Evolutionary conservation across 2,329 filamentous ascomycete genomes (phyloP).

Genomic region (Penicillium sp.): DNA sequence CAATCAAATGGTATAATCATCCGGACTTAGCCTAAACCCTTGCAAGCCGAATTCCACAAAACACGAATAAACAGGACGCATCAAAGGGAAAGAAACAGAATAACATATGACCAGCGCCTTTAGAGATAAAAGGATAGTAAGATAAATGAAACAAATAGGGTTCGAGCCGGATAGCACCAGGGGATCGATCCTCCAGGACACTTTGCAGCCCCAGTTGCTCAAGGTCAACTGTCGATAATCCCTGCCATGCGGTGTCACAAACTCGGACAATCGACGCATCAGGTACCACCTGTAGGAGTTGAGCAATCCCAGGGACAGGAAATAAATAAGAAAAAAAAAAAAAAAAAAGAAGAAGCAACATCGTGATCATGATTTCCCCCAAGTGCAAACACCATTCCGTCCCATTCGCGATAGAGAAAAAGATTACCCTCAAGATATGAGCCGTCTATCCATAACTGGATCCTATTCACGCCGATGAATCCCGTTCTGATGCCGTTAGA

Average conservation of each 20-base stretch:
- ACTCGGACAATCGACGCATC: slow-evolving; percentile 2
- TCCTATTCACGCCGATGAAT: slow-evolving; percentile 19
- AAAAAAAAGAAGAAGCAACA: slow-evolving; percentile 15
- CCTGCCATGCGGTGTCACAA: slow-evolving; percentile 7
- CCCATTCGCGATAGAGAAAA: slow-evolving; percentile 21
- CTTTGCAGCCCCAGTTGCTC: neutral
- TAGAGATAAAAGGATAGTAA: slow-evolving; percentile 18
- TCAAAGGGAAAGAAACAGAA: neutral
- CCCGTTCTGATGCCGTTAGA: slow-evolving; percentile 5
- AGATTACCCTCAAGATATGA: slow-evolving; percentile 22
- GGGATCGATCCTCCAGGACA: neutral
- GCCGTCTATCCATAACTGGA: slow-evolving; percentile 25
- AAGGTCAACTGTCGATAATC: slow-evolving; percentile 1
- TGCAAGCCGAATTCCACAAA: slow-evolving; percentile 3
- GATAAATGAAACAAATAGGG: slow-evolving; percentile 25
- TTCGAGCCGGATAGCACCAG: slow-evolving; percentile 3
- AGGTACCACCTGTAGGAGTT: neutral
- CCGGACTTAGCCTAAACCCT: slow-evolving; percentile 9
- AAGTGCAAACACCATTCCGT: slow-evolving; percentile 22
- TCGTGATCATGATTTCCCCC: slow-evolving; percentile 27
- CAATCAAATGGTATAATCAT: slow-evolving; percentile 15
- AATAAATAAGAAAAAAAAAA: slow-evolving; percentile 12
- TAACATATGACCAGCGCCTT: slow-evolving; percentile 29
- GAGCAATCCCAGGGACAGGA: slow-evolving; percentile 9
- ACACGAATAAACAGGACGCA: neutral